phyloP scores from a whole-genome alignment of 2,329 filamentous ascomycete genomes.

The Blastomyces emzantsi region DNA sequence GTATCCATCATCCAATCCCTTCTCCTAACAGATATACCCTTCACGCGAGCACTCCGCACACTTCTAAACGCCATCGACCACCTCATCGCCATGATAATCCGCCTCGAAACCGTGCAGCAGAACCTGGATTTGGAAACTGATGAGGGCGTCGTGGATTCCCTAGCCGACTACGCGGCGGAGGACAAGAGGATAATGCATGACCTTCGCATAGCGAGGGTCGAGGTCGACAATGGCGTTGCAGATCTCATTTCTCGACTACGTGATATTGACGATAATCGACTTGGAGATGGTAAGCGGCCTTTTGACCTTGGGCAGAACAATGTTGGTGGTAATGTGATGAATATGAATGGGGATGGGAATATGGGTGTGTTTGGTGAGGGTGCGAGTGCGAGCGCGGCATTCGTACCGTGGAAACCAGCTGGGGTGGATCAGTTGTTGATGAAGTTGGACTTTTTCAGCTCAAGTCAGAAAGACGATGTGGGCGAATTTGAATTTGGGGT shows the following conservation, averaged over 20 bases:
- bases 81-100: conserved; percentile 65
- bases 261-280: conserved; percentile 51
- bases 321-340: conserved; percentile 13
- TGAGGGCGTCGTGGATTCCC: conserved; percentile 68
- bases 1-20: conserved; percentile 47
- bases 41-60: conserved; percentile 32
- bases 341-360: conserved; percentile 27
- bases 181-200: conserved; percentile 58
- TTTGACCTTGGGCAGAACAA: conserved; percentile 25
- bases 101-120: conserved; percentile 66
- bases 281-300: conserved; percentile 31
- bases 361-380: conserved; percentile 21
- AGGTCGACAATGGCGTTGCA: conserved; percentile 59
- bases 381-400: conserved; percentile 35
- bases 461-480: conserved; percentile 15
- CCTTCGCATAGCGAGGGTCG: conserved; percentile 53
- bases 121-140: conserved; percentile 73
- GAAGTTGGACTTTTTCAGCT: conserved; percentile 63
- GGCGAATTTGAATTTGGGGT: conserved; percentile 10
- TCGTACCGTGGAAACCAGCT: conserved; percentile 62
- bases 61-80: conserved; percentile 57
- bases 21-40: conserved; percentile 35
- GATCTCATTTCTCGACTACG: conserved; percentile 48
- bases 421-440: conserved; percentile 79
- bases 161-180: conserved; percentile 62